Conservation (phyloP, 2,329 filamentous ascomycete genomes). For the Fusarium sororula region DNA sequence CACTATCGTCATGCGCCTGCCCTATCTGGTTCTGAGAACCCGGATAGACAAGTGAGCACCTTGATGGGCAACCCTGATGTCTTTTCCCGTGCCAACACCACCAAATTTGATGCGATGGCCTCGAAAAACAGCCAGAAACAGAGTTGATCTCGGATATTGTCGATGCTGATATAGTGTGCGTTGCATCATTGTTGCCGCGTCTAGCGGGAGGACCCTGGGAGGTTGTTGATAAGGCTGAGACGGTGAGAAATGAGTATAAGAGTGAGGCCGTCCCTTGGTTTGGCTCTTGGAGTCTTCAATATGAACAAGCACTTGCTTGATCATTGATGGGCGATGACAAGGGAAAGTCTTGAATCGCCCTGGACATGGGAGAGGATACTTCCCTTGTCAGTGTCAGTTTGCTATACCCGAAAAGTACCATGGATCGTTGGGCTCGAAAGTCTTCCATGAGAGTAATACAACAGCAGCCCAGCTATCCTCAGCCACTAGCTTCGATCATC, state of each 20-base stretch:
- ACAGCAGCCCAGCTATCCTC: not conserved
- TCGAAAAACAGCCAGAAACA: slow-evolving; percentile 5
- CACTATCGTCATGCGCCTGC: slow-evolving; percentile 5
- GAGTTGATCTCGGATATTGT: not conserved
- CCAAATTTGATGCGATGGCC: slow-evolving; percentile 1
- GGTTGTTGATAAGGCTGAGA: slow-evolving; percentile 12
- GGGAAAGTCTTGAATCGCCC: not conserved
- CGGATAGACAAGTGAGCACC: slow-evolving; percentile 38
- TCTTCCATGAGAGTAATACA: not conserved
- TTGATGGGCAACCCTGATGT: slow-evolving; percentile 44
- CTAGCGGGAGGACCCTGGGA: not conserved
- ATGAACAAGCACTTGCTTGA: not conserved
- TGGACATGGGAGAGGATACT: not conserved
- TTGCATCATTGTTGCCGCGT: slow-evolving; percentile 22
- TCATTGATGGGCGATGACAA: not conserved
- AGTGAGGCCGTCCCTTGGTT: slow-evolving; percentile 15
- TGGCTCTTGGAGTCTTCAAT: not conserved
- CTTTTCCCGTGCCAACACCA: slow-evolving; percentile 17
- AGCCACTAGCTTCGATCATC: not conserved
- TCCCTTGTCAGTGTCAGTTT: not conserved
- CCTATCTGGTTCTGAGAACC: slow-evolving; percentile 34
- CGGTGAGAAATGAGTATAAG: slow-evolving; percentile 27
- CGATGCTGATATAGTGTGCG: slow-evolving; percentile 4
- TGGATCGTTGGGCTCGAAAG: not conserved
- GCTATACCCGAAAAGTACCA: not conserved